These are phyloP conservation scores for Sugiyamaella mastotermitis DNA, from an alignment of 805 yeast species.

Conservation along the genomic window DNA sequence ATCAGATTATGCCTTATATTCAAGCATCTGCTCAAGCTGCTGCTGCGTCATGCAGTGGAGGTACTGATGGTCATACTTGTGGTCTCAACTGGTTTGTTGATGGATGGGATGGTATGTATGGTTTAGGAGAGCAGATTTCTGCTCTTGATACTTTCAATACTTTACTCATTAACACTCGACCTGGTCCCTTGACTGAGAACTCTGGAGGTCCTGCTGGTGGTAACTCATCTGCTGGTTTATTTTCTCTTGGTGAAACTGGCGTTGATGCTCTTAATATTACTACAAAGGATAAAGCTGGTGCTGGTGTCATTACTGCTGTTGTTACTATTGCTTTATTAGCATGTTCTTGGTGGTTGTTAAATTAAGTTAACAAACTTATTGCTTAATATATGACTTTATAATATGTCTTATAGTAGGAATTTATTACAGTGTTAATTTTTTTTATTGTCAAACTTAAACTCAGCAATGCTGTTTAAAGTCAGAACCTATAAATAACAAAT, in stretches of 20 bases:
- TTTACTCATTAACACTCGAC: slow-evolving; percentile 28
- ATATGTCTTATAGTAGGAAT: too few relatives aligned
- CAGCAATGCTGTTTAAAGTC: too few relatives aligned
- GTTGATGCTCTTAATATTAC: slow-evolving; percentile 14
- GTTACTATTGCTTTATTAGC: slow-evolving; percentile 15
- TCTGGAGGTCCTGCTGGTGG: slow-evolving; percentile 69
- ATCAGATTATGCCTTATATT: slow-evolving; percentile 38
- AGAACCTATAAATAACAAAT: too few relatives aligned
- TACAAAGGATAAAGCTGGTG: slow-evolving; percentile 22
- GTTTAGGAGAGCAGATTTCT: slow-evolving; percentile 86
- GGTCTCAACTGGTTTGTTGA: slow-evolving; percentile 68
- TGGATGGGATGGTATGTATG: slow-evolving; percentile 69
- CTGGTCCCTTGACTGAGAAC: slow-evolving; percentile 54
- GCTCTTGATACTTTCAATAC: slow-evolving; percentile 54
- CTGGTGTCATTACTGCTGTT: slow-evolving; percentile 22
- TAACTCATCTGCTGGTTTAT: slow-evolving; percentile 66
- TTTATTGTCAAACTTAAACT: too few relatives aligned
- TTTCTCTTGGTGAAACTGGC: slow-evolving; percentile 24
- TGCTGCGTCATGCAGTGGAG: slow-evolving; percentile 80
- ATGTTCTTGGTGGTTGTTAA: slow-evolving; percentile 20
- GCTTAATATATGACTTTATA: too few relatives aligned
- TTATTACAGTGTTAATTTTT: too few relatives aligned
- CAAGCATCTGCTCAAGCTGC: slow-evolving; percentile 61
- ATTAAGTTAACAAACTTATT: slow-evolving; percentile 32
- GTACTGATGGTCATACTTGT: slow-evolving; percentile 82